Conservation (phyloP, 371 early-diverging fungal species). For the Vittaforma corneae region DNA sequence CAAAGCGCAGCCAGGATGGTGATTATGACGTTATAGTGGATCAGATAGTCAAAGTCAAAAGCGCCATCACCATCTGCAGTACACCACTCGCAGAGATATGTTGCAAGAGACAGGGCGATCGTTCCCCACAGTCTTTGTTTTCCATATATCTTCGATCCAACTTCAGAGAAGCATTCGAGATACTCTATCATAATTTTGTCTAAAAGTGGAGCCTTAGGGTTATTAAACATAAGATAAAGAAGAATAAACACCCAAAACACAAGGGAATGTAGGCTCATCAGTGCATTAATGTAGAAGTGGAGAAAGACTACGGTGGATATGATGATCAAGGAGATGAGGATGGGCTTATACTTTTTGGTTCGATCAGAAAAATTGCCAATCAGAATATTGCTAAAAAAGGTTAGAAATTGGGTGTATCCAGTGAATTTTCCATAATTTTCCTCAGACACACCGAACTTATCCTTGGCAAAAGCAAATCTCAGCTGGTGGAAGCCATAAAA, state of each 20-base stretch:
- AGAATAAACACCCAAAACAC: constrained; percentile 43
- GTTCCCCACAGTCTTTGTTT: constrained; percentile 59
- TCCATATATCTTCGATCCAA: constrained; percentile 53
- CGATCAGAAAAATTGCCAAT: constrained; percentile 55
- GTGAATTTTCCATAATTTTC: constrained; percentile 19
- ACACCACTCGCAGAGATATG: constrained; percentile 41
- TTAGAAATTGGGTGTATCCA: constrained; percentile 38
- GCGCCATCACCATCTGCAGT: background rate
- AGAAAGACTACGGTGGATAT: constrained; percentile 47
- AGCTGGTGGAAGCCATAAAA: constrained; percentile 57
- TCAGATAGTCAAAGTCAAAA: constrained; percentile 43
- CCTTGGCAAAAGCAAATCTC: constrained; percentile 47
- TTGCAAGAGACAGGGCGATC: constrained; percentile 50
- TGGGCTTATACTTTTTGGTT: constrained; percentile 43
- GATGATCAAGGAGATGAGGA: constrained; percentile 42
- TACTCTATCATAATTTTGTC: constrained; percentile 57
- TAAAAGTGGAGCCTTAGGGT: constrained; percentile 42
- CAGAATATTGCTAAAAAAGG: constrained; percentile 58
- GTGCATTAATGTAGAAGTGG: constrained; percentile 39
- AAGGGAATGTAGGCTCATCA: background rate
- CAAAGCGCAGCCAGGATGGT: constrained; percentile 20
- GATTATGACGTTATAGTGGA: constrained; percentile 33
- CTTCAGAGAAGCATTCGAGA: constrained; percentile 41
- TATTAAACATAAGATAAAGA: constrained; percentile 43
- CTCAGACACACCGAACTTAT: constrained; percentile 36